Base-by-base conservation (phyloP, 2,329 filamentous ascomycete species). In the Colletotrichum tamarilloi region DNA sequence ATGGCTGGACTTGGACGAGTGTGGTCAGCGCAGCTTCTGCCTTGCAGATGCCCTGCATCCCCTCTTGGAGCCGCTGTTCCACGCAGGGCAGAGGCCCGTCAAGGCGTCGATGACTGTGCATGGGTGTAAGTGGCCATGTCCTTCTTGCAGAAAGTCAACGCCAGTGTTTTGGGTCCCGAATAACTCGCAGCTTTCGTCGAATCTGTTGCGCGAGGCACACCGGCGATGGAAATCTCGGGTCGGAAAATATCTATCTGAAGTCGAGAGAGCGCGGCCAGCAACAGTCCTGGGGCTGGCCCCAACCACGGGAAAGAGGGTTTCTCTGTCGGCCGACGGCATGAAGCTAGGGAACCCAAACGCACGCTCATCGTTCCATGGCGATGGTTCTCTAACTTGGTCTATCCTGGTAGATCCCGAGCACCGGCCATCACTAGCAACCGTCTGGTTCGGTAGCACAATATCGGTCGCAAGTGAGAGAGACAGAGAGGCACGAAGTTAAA, bases 251-350 rank as follows among this genome's bases (percentile, higher is more conserved):
- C 16, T 52, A 57, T 66, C 71, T 60, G 62, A 62, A 62, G 46
- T 66, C 35, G 28, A 32, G 22, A 28, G 24, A 55, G 65, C 11
- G 65, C 19, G 49, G 60, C 22, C 49, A 42, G 35, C 19, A 60
- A 30, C 60, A 49, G 26, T 14, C 22, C 56, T 49, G 30, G 11
- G 16, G 2, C 55, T 71, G 56, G 19, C 38, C 66, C 49, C 32
- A 22, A 9, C 46, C 16, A 11, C 6, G 19, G 46, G 6, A 46
- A 32, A 59, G 42, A 49, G 58, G 24, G 46, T 57, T 35, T 57
- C 66, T 55, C 32, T 16, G n/a, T 73, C 71, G 71, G 67, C 49
- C 32, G 59, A 53, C 56, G 42, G 56, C 67, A 66, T 56, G 35
- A 46, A 52, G 32, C 60, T 64, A 38, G 60, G 32, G 32, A 62